These are phyloP conservation scores for Pythium periplocum DNA, from an alignment of 352 stramenopile species.

Conservation along the genomic window DNA sequence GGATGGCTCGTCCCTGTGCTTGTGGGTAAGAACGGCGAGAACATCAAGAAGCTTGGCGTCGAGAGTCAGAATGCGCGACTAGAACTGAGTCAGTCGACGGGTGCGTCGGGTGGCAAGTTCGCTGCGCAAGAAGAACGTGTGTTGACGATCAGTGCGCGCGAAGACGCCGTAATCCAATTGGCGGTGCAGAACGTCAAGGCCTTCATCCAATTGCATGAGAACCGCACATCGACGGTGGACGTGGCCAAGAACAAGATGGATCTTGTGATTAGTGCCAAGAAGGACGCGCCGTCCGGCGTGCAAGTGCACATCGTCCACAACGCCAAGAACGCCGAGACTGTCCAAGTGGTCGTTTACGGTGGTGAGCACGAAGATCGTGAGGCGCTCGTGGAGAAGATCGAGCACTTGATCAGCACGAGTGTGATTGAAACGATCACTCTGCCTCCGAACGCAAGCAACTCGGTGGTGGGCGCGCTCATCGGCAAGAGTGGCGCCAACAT, in stretches of 20 bases:
- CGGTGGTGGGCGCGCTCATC: conserved; percentile 68
- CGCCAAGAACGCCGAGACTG: conserved; percentile 23
- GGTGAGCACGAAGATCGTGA: conserved; percentile 50
- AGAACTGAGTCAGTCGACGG: conserved; percentile 34
- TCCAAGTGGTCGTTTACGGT: conserved; percentile 55
- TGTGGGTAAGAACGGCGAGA: conserved; percentile 71
- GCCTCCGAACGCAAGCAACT: conserved; percentile 28
- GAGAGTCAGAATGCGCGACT: conserved; percentile 51
- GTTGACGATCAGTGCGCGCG: conserved; percentile 60
- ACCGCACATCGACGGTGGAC: conserved; percentile 37
- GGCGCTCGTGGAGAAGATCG: conserved; percentile 53
- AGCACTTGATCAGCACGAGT: conserved; percentile 47
- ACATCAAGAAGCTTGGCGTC: conserved; percentile 65
- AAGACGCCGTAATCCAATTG: conserved; percentile 54
- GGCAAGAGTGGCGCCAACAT: conserved; percentile 81
- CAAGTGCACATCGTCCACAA: conserved; percentile 51
- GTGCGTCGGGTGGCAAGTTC: background rate
- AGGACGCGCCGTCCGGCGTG: conserved; percentile 33
- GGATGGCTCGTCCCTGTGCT: conserved; percentile 64
- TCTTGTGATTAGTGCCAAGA: conserved; percentile 45
- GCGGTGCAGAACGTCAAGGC: conserved; percentile 53
- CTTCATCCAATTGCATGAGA: conserved; percentile 45
- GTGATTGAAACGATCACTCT: conserved; percentile 46
- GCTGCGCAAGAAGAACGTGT: conserved; percentile 22
- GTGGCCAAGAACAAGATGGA: conserved; percentile 44